Percentiles rank a stretch among this genome's conserved stretches.
Evolutionary conservation across 2,329 filamentous ascomycete species (phyloP).

Genomic region (Colletotrichum endophyticum): DNA sequence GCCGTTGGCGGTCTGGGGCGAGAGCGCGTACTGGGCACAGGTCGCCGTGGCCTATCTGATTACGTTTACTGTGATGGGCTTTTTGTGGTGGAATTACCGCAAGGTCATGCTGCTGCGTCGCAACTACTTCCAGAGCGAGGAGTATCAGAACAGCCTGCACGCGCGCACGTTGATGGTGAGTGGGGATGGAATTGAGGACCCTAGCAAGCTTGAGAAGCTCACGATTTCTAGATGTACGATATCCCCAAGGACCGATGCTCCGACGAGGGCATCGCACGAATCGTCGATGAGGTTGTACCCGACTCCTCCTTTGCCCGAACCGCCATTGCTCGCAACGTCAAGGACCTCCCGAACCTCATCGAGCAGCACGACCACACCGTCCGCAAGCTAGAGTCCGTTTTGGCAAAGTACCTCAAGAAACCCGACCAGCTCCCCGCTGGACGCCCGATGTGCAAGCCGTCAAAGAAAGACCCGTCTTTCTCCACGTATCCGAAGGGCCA

Average conservation of each 20-base stretch:
- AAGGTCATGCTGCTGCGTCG: constrained; percentile 74
- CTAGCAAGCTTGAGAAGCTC: constrained; percentile 14
- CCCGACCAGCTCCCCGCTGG: constrained; percentile 78
- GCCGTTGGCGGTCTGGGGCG: constrained; percentile 57
- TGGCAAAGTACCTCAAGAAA: constrained; percentile 91
- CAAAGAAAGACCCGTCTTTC: constrained; percentile 77
- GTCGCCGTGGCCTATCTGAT: constrained; percentile 68
- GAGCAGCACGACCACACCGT: constrained; percentile 83
- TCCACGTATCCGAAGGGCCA: constrained; percentile 68
- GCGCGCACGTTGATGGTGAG: constrained; percentile 71
- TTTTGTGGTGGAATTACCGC: constrained; percentile 90
- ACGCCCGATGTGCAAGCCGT: constrained; percentile 79
- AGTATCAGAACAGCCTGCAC: constrained; percentile 89
- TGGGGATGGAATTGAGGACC: too few species aligned
- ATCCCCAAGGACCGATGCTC: constrained; percentile 77
- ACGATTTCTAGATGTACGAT: constrained; percentile 73
- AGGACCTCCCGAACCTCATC: constrained; percentile 85
- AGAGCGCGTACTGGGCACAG: constrained; percentile 60
- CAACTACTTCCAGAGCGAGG: constrained; percentile 81
- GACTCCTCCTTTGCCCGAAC: constrained; percentile 80
- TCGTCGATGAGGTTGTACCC: constrained; percentile 82
- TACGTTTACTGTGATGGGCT: constrained; percentile 76
- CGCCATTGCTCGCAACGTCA: constrained; percentile 89
- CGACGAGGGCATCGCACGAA: constrained; percentile 85
- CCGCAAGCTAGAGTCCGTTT: constrained; percentile 78